phyloP scores from a whole-genome alignment of 2,329 filamentous ascomycete species.

The Daldinia sp. region DNA sequence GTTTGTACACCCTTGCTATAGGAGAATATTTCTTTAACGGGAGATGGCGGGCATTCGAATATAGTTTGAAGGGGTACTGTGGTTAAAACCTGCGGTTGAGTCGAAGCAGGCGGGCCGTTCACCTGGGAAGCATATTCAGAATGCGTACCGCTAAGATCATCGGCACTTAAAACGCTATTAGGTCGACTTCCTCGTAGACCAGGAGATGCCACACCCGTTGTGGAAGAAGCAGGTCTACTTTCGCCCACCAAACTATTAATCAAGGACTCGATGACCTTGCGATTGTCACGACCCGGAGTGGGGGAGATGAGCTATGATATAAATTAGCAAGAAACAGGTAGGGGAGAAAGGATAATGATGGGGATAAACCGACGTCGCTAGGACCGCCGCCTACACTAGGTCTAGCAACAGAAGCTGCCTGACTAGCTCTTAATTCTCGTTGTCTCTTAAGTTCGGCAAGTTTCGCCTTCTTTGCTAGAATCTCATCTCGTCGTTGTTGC shows the following conservation, averaged over 20 bases:
- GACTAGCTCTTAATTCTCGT: conserved; percentile 81
- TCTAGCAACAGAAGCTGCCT: conserved; percentile 71
- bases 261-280: conserved; percentile 82
- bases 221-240: conserved; percentile 74
- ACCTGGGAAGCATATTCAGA: conserved; percentile 65
- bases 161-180: conserved; percentile 84
- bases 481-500: conserved; percentile 92
- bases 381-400: conserved; percentile 73
- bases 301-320: conserved; percentile 69
- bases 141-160: conserved; percentile 79
- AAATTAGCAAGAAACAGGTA: conserved; percentile 30
- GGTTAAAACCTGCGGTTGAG: conserved; percentile 72
- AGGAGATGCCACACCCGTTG: conserved; percentile 72
- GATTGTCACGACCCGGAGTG: conserved; percentile 72
- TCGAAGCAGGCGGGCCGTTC: conserved; percentile 50
- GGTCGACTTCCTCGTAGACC: conserved; percentile 76
- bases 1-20: conserved; percentile 99
- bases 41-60: conserved; percentile 80
- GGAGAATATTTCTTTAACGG: conserved; percentile 84
- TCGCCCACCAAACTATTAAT: conserved; percentile 86
- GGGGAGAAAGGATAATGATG: conserved; percentile 3
- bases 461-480: conserved; percentile 94
- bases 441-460: conserved; percentile 95
- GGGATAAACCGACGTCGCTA: conserved; percentile 69
- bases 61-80: conserved; percentile 78